Percentiles rank a stretch among this genome's conserved stretches.
Evolutionary conservation across 1,139 yeast species (phyloP).

Genomic region (Pichia sp.): DNA sequence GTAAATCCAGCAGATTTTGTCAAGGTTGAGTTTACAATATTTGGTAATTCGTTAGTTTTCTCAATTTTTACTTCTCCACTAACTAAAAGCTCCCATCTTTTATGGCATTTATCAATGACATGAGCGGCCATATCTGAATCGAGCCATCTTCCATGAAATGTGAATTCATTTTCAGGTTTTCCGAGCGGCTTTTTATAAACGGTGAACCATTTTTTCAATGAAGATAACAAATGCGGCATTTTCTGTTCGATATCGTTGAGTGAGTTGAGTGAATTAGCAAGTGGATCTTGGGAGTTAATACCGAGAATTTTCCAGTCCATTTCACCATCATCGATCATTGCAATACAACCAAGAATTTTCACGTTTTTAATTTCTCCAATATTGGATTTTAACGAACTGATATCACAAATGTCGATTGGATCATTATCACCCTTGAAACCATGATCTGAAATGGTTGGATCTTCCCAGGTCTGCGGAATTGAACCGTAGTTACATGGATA

Average conservation of each 20-base stretch:
- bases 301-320: conserved; percentile 95
- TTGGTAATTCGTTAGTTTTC: background rate
- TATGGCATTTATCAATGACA: conserved; percentile 65
- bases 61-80: conserved; percentile 18
- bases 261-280: conserved; percentile 66
- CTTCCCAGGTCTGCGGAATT: conserved; percentile 98
- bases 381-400: conserved; percentile 46
- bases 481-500: conserved; percentile 97
- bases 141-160: conserved; percentile 48
- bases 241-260: conserved; percentile 73
- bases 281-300: conserved; percentile 74
- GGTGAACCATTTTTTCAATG: conserved; percentile 90
- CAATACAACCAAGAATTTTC: conserved; percentile 88
- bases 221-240: conserved; percentile 80
- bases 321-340: conserved; percentile 94
- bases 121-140: conserved; percentile 62
- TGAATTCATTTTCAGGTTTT: conserved; percentile 80
- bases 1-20: background rate
- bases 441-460: conserved; percentile 29
- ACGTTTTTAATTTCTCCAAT: conserved; percentile 74
- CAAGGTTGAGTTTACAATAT: background rate
- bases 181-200: conserved; percentile 94
- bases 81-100: conserved; percentile 69
- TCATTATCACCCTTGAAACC: conserved; percentile 79
- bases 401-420: conserved; percentile 94